Base-by-base conservation (phyloP, 371 early-diverging fungal genomes). In the Haplosporangium sp. region DNA sequence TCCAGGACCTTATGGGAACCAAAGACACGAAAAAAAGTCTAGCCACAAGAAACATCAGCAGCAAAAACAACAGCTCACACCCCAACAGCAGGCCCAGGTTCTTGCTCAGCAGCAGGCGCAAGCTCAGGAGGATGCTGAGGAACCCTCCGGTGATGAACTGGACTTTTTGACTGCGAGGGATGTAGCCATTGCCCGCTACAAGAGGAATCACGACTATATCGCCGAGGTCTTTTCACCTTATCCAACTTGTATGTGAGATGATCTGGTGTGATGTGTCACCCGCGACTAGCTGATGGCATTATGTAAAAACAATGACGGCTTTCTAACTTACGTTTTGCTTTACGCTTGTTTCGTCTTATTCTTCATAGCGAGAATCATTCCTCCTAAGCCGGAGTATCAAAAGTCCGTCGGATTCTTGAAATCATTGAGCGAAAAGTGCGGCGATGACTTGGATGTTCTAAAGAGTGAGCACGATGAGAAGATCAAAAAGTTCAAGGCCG, bases 141-240 rank as follows among this genome's bases (percentile, higher is more conserved):
- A 75, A 23, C 76, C 76, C 16, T 75, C 76, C 3, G 76, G 76
- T 5, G 95, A 94, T 67, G 94, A 93, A 60, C 70, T 93, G 45
- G 95, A 94, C 65, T 83, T 84, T 64, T 83, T 90, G 61, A 86
- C 87, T 7, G 82, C 86, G 7, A 85, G 90, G 48, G 89, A 90
- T 74, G 87, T 93, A 55, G 89, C 93, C n/a, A 84, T 93, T 74
- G 91, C 91, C 13, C 83, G 95, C 57, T 94, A 93, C 74, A 91
- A 90, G 67, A 86, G 93, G n/a, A 92, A 94, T 60, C 94, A 93
- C 67, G 90, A 92, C 52, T 92, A 89, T 58, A 76, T 94, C 21
- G 92, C 91, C 20, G 89, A 90, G 67, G 88, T 94, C 16, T 91
- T 94, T 69, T 90, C 92, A 36, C 93, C 94, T 1, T 87, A 91